Conservation (phyloP, 2,329 filamentous ascomycete genomes). For the Scedosporium dehoogii region DNA sequence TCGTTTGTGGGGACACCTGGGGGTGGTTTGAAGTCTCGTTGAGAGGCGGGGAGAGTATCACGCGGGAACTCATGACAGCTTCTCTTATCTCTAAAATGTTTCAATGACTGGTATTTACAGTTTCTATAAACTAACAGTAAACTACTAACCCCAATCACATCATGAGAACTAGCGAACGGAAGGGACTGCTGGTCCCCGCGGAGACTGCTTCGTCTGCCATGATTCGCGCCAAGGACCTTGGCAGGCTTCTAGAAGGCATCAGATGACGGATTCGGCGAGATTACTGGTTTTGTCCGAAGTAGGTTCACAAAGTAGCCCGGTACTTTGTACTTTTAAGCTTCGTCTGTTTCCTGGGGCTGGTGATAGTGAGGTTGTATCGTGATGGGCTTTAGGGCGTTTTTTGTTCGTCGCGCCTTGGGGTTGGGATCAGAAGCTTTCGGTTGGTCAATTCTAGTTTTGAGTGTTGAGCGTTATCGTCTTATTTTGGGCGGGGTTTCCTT, state of each 20-base stretch:
- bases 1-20: too few species aligned
- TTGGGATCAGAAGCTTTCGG: not conserved
- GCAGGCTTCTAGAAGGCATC: not conserved
- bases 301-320: too few species aligned
- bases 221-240: not conserved
- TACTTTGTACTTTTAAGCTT: too few species aligned
- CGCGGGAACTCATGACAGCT: too few species aligned
- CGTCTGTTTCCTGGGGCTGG: not conserved
- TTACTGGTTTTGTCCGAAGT: not conserved
- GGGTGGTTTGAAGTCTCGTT: too few species aligned
- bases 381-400: not conserved
- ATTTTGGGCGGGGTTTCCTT: not conserved
- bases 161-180: too few species aligned
- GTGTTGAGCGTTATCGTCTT: not conserved
- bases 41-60: too few species aligned
- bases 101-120: too few species aligned
- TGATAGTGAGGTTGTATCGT: not conserved
- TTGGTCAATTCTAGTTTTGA: not conserved
- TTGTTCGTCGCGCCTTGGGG: not conserved
- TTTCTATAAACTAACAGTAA: too few species aligned
- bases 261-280: not conserved
- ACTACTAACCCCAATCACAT: not conserved
- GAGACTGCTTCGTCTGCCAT: not conserved
- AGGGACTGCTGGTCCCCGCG: not conserved
- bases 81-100: too few species aligned